phyloP scores from a whole-genome alignment of 257 asterid species.

The Solanum acaule region DNA sequence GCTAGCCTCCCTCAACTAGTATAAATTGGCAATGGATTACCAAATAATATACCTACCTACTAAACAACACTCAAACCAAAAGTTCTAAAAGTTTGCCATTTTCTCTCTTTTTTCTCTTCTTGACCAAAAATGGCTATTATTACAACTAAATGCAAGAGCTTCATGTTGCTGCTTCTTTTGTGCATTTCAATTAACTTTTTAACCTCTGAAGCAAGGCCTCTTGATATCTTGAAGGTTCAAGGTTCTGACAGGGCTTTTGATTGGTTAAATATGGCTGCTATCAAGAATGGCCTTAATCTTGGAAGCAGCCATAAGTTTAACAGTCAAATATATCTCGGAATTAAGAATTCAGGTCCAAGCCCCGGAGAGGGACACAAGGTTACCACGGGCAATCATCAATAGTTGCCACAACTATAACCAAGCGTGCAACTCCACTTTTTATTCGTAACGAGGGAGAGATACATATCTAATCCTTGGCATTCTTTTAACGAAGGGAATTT shows the following conservation, averaged over 20 bases:
- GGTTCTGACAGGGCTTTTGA: not conserved
- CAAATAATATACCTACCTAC: not conserved
- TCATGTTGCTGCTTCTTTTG: constrained; percentile 1
- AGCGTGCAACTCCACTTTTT: not conserved
- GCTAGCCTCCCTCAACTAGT: not conserved
- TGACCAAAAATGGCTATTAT: not conserved
- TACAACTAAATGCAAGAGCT: not conserved
- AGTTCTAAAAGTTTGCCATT: not conserved
- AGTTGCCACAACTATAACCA: not conserved
- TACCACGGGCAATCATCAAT: not conserved
- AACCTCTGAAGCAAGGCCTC: constrained; percentile 27
- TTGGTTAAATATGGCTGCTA: not conserved
- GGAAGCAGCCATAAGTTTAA: not conserved
- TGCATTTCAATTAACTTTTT: not conserved
- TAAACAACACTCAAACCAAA: not conserved
- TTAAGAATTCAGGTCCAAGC: constrained; percentile 29
- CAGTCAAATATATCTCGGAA: not conserved
- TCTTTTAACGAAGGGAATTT: not conserved
- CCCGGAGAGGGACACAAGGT: constrained; percentile 18
- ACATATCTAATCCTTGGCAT: not conserved
- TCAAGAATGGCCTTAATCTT: constrained; percentile 9
- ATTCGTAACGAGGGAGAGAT: not conserved
- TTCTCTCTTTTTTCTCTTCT: constrained; percentile 15
- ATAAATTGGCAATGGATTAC: not conserved
- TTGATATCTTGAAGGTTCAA: not conserved